These are phyloP conservation scores for Poa pratensis DNA, from an alignment of 176 grass and related monocot species.

Conservation along the genomic window DNA sequence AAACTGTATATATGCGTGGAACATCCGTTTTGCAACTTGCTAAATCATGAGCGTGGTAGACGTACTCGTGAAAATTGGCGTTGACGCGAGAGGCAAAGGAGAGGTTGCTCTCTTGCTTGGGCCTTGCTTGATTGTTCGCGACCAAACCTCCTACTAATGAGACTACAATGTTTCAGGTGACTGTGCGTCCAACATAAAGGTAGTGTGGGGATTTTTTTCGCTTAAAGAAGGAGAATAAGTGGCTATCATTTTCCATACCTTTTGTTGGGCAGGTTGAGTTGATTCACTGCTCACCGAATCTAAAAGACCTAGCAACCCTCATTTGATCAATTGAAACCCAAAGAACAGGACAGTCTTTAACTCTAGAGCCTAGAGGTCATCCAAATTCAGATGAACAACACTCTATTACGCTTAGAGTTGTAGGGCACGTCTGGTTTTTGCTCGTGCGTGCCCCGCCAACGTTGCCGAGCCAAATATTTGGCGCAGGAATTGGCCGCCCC, in stretches of 20 bases:
- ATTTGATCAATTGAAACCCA: too few relatives aligned
- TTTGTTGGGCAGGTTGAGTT: constrained; percentile 41
- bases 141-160: constrained; percentile 46
- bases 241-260: neutral
- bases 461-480: too few relatives aligned
- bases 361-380: too few relatives aligned
- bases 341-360: too few relatives aligned
- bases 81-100: constrained; percentile 27
- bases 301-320: neutral
- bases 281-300: constrained; percentile 28
- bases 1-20: neutral
- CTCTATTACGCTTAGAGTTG: too few relatives aligned
- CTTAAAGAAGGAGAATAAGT: neutral
- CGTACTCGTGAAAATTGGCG: neutral
- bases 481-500: too few relatives aligned
- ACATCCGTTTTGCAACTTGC: neutral
- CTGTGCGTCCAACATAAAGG: neutral
- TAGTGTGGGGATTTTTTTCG: neutral
- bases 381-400: too few relatives aligned
- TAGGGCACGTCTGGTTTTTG: too few relatives aligned
- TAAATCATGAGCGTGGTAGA: neutral
- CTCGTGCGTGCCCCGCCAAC: too few relatives aligned
- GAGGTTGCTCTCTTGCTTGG: constrained; percentile 35
- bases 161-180: constrained; percentile 33
- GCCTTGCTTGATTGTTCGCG: constrained; percentile 32